A percentile compares a stretch with the other conserved stretches of the same genome.
Evolutionary conservation across 192 early-diverging fungal genomes (phyloP).

Genomic region (Coemansia sp.): DNA sequence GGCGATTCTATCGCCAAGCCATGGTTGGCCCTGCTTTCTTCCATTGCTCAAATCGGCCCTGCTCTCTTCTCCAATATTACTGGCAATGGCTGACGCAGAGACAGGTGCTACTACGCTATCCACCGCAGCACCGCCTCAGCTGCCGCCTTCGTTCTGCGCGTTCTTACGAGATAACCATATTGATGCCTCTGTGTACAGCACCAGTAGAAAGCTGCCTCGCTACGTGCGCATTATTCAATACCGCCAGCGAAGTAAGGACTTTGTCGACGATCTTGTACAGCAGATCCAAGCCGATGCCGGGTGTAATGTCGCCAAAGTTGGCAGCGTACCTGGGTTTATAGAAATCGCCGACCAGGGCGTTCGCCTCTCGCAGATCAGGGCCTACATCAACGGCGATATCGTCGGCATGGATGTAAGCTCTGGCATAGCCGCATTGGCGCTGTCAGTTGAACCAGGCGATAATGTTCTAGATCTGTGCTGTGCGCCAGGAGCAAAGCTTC

Average conservation of each 20-base stretch:
- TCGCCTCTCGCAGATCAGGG: conserved; percentile 55
- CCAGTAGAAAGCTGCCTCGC: conserved; percentile 60
- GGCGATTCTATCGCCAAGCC: no score
- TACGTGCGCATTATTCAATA: conserved; percentile 66
- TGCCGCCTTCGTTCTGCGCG: conserved; percentile 63
- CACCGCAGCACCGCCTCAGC: background rate
- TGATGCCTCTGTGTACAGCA: conserved; percentile 60
- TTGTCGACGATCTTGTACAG: conserved; percentile 25
- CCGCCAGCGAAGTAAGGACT: conserved; percentile 32
- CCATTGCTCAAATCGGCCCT: no score
- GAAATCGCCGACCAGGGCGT: conserved; percentile 36
- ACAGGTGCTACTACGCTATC: background rate
- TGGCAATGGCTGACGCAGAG: background rate
- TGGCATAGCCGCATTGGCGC: conserved; percentile 76
- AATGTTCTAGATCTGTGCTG: conserved; percentile 90
- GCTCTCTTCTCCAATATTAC: background rate
- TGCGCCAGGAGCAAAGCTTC: conserved; percentile 87
- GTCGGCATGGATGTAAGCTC: conserved; percentile 84
- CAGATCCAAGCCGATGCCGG: conserved; percentile 53
- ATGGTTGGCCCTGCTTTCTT: no score
- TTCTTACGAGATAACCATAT: conserved; percentile 75
- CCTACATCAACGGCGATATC: conserved; percentile 50
- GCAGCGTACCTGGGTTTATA: conserved; percentile 63
- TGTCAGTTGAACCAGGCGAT: conserved; percentile 69
- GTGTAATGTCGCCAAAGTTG: conserved; percentile 51